Percentiles rank a stretch among this genome's conserved stretches.
Conservation (phyloP, 371 early-diverging fungal species). For the Haplosporangium sp. region DNA sequence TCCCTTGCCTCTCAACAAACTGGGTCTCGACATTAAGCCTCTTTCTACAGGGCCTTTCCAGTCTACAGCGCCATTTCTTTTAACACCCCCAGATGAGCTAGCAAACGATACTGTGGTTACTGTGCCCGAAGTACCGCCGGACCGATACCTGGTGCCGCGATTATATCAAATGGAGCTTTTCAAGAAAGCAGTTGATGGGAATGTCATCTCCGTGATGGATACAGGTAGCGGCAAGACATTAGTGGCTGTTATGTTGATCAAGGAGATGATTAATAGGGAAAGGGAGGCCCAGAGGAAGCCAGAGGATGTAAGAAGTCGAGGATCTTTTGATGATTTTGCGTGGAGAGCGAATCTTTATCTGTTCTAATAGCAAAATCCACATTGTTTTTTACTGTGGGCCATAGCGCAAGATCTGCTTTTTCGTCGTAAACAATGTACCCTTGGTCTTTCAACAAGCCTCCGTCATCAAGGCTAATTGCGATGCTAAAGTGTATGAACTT, state of each 20-base stretch:
- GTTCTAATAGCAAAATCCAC: not conserved
- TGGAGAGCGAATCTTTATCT: not conserved
- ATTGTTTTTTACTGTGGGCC: not conserved
- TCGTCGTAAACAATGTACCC: slow-evolving; percentile 89
- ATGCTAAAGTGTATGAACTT: slow-evolving; percentile 66
- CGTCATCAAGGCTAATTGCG: slow-evolving; percentile 75
- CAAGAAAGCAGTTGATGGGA: slow-evolving; percentile 71
- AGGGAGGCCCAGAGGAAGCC: slow-evolving; percentile 38
- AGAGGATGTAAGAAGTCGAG: slow-evolving; percentile 51
- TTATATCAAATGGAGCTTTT: slow-evolving; percentile 86
- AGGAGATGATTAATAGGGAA: slow-evolving; percentile 67
- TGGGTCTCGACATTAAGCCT: too few species aligned
- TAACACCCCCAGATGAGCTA: not conserved
- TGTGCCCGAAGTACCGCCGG: slow-evolving; percentile 2
- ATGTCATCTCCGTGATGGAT: slow-evolving; percentile 89
- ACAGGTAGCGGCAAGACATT: slow-evolving; percentile 96
- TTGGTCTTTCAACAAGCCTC: slow-evolving; percentile 87
- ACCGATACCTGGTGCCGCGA: slow-evolving; percentile 62
- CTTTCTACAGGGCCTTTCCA: too few species aligned
- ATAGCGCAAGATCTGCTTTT: slow-evolving; percentile 67
- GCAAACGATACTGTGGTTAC: not conserved
- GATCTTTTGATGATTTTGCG: not conserved
- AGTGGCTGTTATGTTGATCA: slow-evolving; percentile 87
- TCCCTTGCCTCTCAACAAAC: too few species aligned
- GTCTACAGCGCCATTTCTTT: not conserved